A percentile compares a stretch with the other conserved stretches of the same genome.
phyloP scores from a whole-genome alignment of 306 rosid genomes.

The Acacia acuminata region DNA sequence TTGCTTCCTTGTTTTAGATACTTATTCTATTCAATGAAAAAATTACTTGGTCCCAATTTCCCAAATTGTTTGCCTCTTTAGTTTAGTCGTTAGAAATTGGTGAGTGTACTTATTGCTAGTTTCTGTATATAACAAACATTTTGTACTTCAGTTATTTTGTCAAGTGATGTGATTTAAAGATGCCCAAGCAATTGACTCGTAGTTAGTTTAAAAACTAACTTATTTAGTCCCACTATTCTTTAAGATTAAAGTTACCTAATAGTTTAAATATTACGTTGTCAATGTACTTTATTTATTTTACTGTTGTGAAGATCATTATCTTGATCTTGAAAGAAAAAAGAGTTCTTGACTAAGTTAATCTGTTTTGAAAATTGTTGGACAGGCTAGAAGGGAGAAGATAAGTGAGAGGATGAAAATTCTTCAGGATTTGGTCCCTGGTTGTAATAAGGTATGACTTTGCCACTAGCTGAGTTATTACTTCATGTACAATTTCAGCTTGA shows the following conservation, averaged over 20 bases:
- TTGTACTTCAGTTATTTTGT: neutral
- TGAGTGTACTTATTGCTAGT: neutral
- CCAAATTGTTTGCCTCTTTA: neutral
- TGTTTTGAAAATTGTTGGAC: conserved; percentile 40
- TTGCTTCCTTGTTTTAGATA: neutral
- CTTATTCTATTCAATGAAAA: neutral
- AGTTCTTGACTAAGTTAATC: conserved; percentile 28
- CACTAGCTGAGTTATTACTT: conserved; percentile 22
- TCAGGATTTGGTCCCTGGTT: conserved; percentile 94
- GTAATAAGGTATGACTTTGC: conserved; percentile 73
- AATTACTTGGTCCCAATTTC: neutral
- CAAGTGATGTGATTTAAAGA: neutral
- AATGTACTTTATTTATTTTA: neutral
- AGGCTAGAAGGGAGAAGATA: conserved; percentile 97
- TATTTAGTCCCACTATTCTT: neutral
- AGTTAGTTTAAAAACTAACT: neutral
- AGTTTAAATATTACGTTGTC: neutral
- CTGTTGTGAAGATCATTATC: neutral
- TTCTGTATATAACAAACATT: neutral
- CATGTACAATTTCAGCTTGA: neutral
- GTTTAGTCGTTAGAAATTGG: neutral
- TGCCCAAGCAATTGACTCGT: neutral
- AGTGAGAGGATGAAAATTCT: conserved; percentile 94
- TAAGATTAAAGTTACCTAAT: neutral
- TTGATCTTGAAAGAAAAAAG: conserved; percentile 19